These are phyloP conservation scores for Akanthomyces dipterigenus DNA, from an alignment of 2,329 filamentous ascomycete species.

Conservation along the genomic window DNA sequence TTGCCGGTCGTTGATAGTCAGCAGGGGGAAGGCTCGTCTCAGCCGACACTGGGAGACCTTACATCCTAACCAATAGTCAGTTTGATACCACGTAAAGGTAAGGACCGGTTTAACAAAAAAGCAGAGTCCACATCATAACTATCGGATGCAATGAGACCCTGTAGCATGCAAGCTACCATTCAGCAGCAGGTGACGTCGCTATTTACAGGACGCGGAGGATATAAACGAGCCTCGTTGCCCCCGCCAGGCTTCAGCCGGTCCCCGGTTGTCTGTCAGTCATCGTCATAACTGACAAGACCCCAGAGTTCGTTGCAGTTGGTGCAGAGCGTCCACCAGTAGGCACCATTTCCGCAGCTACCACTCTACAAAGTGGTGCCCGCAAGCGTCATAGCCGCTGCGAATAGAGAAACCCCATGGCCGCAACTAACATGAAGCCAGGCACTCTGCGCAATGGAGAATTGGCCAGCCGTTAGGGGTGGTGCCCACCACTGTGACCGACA, in stretches of 20 bases:
- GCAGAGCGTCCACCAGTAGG: neutral
- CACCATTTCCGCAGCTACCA: neutral
- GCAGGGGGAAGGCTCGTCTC: neutral
- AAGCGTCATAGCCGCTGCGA: neutral
- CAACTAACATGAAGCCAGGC: neutral
- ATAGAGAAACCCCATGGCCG: neutral
- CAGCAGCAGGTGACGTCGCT: neutral
- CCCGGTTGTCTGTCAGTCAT: neutral
- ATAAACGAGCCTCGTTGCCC: neutral
- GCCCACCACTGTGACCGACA: neutral
- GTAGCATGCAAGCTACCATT: neutral
- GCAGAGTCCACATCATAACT: neutral
- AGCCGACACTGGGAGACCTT: neutral
- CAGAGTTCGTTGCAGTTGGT: neutral
- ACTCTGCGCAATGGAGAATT: neutral
- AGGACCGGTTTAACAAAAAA: neutral
- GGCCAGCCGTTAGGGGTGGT: neutral
- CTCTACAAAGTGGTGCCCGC: conserved; percentile 1
- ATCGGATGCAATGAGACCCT: neutral
- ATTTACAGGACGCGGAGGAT: neutral
- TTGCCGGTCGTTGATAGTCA: neutral
- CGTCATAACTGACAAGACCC: neutral
- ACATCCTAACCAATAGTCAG: neutral
- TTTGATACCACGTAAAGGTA: neutral
- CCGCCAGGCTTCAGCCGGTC: neutral